Percentiles rank a stretch among this genome's conserved stretches.
Evolutionary conservation across 2,329 filamentous ascomycete species (phyloP).

Genomic region (Fusarium nurragi): DNA sequence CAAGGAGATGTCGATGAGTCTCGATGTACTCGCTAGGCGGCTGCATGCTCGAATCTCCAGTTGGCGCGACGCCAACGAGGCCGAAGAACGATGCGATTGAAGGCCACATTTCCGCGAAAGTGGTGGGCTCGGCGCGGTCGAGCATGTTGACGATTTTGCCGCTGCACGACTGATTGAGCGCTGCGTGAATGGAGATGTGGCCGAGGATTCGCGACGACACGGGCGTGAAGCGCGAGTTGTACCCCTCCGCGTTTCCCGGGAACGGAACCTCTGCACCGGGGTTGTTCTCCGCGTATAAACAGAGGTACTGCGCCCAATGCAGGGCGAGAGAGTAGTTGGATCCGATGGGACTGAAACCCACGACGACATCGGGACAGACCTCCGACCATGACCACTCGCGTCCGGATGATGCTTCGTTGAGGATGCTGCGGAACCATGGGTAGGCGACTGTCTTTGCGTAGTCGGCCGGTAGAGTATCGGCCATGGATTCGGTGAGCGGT

Average conservation of each 20-base stretch:
- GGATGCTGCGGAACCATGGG: slow-evolving; percentile 46
- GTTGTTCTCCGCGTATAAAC: slow-evolving; percentile 48
- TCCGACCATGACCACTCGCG: slow-evolving; percentile 51
- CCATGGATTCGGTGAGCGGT: slow-evolving; percentile 49
- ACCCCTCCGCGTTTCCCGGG: slow-evolving; percentile 42
- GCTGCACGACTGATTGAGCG: slow-evolving; percentile 44
- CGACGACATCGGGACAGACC: slow-evolving; percentile 51
- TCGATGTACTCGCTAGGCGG: background rate
- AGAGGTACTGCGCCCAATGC: slow-evolving; percentile 54
- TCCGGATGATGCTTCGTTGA: slow-evolving; percentile 44
- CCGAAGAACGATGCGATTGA: slow-evolving; percentile 2
- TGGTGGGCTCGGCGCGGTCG: slow-evolving; percentile 43
- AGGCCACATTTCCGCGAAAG: slow-evolving; percentile 27
- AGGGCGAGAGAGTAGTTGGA: slow-evolving; percentile 50
- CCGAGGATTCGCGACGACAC: slow-evolving; percentile 47
- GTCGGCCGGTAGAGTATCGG: slow-evolving; percentile 45
- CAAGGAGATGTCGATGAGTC: background rate
- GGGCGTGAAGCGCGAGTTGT: slow-evolving; percentile 45
- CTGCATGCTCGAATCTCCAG: background rate
- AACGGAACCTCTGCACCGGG: slow-evolving; percentile 42
- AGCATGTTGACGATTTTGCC: slow-evolving; percentile 48
- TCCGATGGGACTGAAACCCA: slow-evolving; percentile 53
- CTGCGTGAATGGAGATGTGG: slow-evolving; percentile 45
- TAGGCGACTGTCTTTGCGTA: slow-evolving; percentile 51
- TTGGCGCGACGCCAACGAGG: background rate